Evolutionary conservation across 768 basidiomycete genomes (phyloP).

Genomic region (Strobilomyces dryophilus): DNA sequence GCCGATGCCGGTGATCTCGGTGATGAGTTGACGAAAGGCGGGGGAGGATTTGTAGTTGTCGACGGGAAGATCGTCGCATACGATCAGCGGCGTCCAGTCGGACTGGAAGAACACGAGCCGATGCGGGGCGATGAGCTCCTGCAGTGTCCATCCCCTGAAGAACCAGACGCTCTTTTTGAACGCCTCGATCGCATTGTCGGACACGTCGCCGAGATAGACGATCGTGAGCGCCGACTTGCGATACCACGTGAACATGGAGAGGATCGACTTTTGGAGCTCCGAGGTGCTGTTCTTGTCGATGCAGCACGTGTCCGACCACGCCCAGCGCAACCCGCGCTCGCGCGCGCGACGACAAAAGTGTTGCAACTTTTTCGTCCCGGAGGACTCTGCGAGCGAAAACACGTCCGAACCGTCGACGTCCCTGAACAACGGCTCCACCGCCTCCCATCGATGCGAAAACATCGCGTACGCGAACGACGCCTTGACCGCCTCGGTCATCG

Average conservation of each 20-base stretch:
- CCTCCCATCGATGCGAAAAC: conserved; percentile 25
- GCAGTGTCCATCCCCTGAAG: conserved; percentile 22
- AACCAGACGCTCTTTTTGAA: conserved; percentile 24
- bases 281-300: conserved; percentile 28
- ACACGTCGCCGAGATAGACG: conserved; percentile 22
- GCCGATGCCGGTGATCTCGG: conserved; percentile 18
- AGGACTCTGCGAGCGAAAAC: conserved; percentile 13
- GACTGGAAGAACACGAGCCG: conserved; percentile 20
- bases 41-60: conserved; percentile 18
- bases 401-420: conserved; percentile 15
- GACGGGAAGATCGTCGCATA: conserved; percentile 10
- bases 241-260: conserved; percentile 31
- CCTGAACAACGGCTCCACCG: conserved; percentile 12
- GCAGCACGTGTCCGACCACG: conserved; percentile 29
- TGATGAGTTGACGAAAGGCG: conserved; percentile 10
- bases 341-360: conserved; percentile 18
- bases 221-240: conserved; percentile 22
- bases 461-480: conserved; percentile 20
- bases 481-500: conserved; percentile 6
- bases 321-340: conserved; percentile 21
- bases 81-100: conserved; percentile 19
- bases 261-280: conserved; percentile 27
- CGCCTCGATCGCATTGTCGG: conserved; percentile 9
- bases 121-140: conserved; percentile 26
- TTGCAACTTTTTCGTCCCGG: conserved; percentile 13